Evolutionary conservation across 768 basidiomycete genomes (phyloP), one percentile per base, ranked within the genome.

Genomic region (Hirschioporus abietinus): DNA sequence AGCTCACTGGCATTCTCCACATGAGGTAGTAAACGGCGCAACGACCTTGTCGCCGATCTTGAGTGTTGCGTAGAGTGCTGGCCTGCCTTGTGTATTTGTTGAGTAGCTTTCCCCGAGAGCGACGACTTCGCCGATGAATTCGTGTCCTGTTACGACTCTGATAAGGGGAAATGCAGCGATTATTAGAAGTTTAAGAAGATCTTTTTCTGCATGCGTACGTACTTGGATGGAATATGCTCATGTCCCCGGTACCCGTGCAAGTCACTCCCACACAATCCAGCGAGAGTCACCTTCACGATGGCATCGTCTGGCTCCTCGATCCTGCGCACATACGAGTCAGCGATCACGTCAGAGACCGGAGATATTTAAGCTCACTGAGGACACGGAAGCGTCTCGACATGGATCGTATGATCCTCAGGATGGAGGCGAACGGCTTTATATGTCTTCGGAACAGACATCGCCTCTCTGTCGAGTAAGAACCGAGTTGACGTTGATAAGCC

Each of bases 1-100:
- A n/a, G 82, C 86, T 72, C 67, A 93, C 91, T 88, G 85, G 82
- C 92, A 94, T 73, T 93, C 90, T 20, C 88, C 88, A 69, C 92
- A 94, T 63, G 86, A 90, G 24, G 84, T 82, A 0, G 90, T 91
- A 75, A 93, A 93, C 2, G 92, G 90, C 1, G 90, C 87, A 24
- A 93, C 86, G 17, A 93, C 89, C 71, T 86, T 89, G 73, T 93
- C 88, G 5, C 90, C 91, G 7, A 91, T 75, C 65, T 82, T 84
- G 64, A 93, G 80, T 25, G 77, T 84, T 0, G 86, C 79, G 68
- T 93, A 92, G 18, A 91, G 77, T 26, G 74, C 72, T 0, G 91
- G 89, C 60, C 91, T 80, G 59, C 82, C 86, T 52, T 52, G 4
- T 10, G 42, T 69, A 5, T 71, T 75, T 9, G 73, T 74, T 8